Evolutionary conservation across 208 protist species (phyloP), one percentile per base, ranked within the genome.

Genomic region (Balamuthia mandrillaris): DNA sequence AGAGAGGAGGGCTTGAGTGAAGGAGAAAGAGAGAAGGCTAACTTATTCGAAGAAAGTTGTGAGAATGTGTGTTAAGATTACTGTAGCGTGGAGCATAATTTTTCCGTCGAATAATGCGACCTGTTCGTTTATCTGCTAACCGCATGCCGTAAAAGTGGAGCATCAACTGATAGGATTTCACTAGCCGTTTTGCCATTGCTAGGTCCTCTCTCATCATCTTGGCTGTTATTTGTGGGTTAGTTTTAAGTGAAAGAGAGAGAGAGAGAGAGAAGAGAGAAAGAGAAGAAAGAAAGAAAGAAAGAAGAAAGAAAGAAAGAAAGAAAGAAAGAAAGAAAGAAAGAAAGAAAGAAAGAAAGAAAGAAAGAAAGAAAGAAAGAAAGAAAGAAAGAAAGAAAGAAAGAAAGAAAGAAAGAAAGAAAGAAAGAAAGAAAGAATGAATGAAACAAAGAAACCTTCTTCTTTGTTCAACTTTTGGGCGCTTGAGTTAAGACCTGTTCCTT

Each of bases 161-260:
- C 66, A 77, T 77, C 16, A 77, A 24, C 29, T 77, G 41, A 29
- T 77, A 77, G 44, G 66, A 77, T 45, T 77, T 77, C 16, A 77
- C 66, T 14, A 77, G 29, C 21, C 66, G 66, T 45, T 56, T 51
- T 39, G 66, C 66, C n/a, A 77, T 77, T 31, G 49, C 44, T 4
- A 77, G 14, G 66, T 45, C 54, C 66, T 77, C 66, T 2, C 66
- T 39, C 66, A 77, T 77, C 4, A 77, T 18, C 66, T 77, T 77
- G 66, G 66, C 66, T 74, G 65, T 42, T 14, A 35, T 18, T 31
- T 18, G 14, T 18, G 47, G 47, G 12, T 18, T n/a, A n/a, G n/a
- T n/a, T n/a, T n/a, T n/a, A n/a, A n/a, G n/a, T n/a, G n/a, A n/a
- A n/a, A n/a, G n/a, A n/a, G n/a, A n/a, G n/a, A n/a, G n/a, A n/a